A percentile compares a stretch with the other conserved stretches of the same genome.
Evolutionary conservation across 2,329 filamentous ascomycete genomes (phyloP).

Genomic region (Celoporthe dispersa): DNA sequence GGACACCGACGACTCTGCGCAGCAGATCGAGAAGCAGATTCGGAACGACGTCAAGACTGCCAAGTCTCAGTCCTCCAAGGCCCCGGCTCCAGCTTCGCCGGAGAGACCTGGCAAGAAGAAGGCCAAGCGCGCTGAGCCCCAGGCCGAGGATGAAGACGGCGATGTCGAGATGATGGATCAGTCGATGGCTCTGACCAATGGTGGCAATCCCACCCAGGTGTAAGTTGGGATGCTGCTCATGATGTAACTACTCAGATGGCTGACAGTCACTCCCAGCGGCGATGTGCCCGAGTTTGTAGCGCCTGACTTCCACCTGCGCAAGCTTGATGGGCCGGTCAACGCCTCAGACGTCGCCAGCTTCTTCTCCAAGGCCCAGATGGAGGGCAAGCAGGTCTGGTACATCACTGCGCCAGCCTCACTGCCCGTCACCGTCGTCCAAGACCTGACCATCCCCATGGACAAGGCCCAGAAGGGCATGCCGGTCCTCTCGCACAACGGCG

Average conservation of each 20-base stretch:
- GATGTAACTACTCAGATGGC: neutral
- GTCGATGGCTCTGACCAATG: slow-evolving; percentile 40
- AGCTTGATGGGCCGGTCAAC: slow-evolving; percentile 49
- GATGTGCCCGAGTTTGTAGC: slow-evolving; percentile 52
- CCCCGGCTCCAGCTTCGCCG: neutral
- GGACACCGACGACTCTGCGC: slow-evolving; percentile 30
- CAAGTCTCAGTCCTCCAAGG: slow-evolving; percentile 16
- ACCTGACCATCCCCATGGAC: slow-evolving; percentile 64
- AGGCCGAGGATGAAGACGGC: slow-evolving; percentile 21
- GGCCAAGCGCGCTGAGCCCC: slow-evolving; percentile 12
- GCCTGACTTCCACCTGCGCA: slow-evolving; percentile 59
- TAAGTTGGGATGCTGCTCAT: slow-evolving; percentile 12
- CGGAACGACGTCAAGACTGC: slow-evolving; percentile 24
- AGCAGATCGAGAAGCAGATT: slow-evolving; percentile 26
- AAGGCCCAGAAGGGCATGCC: slow-evolving; percentile 55
- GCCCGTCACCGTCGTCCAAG: slow-evolving; percentile 68
- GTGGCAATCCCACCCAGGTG: slow-evolving; percentile 23
- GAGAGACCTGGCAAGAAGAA: slow-evolving; percentile 21
- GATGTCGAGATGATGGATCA: slow-evolving; percentile 39
- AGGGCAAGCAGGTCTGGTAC: slow-evolving; percentile 80
- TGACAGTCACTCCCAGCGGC: slow-evolving; percentile 27
- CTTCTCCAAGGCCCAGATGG: slow-evolving; percentile 61
- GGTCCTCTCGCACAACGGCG: slow-evolving; percentile 65
- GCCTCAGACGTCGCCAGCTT: slow-evolving; percentile 53
- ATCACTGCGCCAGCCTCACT: slow-evolving; percentile 74